Percentiles rank a stretch among this genome's conserved stretches.
These are phyloP conservation scores for Cupressus sempervirens DNA, from an alignment of 75 land plant species.

Conservation along the genomic window DNA sequence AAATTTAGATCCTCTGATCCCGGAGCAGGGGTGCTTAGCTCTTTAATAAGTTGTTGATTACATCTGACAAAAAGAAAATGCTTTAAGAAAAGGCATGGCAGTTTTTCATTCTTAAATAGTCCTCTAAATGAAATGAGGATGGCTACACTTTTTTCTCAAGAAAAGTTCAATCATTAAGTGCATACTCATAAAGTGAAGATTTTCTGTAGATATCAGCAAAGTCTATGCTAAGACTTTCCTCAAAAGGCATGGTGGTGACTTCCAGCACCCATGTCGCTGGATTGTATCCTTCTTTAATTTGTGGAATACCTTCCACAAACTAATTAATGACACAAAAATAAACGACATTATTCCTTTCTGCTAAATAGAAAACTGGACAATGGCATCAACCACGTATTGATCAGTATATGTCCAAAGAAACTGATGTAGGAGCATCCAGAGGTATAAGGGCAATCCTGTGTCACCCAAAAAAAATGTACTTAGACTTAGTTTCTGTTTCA, in stretches of 20 bases:
- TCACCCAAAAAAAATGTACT: too few species aligned
- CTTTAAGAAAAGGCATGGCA: neutral
- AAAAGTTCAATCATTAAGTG: neutral
- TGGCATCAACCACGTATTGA: neutral
- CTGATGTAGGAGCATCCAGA: too few species aligned
- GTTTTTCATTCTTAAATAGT: constrained; percentile 56
- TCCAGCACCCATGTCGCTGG: constrained; percentile 84
- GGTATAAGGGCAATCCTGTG: too few species aligned
- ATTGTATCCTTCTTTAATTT: constrained; percentile 58
- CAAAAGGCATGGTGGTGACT: constrained; percentile 37
- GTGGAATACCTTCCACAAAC: constrained; percentile 43
- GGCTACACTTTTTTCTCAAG: constrained; percentile 5
- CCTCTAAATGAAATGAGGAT: constrained; percentile 19
- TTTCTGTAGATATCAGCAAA: constrained; percentile 51
- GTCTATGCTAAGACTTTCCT: constrained; percentile 40
- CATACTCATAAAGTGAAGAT: constrained; percentile 50
- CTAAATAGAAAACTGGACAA: neutral
- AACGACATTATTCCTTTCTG: neutral
- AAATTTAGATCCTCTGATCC: constrained; percentile 59
- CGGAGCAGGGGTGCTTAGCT: constrained; percentile 50
- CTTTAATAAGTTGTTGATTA: constrained; percentile 43
- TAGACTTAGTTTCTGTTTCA: too few species aligned
- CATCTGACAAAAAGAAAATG: constrained; percentile 26
- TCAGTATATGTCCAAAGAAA: neutral
- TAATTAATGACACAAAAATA: constrained; percentile 13